Evolutionary conservation across 176 grass and related monocot genomes (phyloP).

Genomic region (Oryza glaberrima): DNA sequence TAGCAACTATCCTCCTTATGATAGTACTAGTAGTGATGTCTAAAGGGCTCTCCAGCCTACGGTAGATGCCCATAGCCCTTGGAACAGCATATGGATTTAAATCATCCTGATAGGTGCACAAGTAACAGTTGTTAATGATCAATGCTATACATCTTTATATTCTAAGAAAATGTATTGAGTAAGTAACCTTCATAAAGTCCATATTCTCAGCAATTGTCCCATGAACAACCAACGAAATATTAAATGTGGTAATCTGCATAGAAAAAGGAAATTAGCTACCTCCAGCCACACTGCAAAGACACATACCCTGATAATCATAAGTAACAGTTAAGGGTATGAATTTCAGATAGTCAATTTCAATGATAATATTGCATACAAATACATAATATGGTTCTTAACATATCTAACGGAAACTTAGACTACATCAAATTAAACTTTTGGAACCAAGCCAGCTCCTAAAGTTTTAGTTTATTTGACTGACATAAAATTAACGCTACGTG

Average conservation of each 20-base stretch:
- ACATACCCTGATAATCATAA: background rate
- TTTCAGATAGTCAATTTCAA: background rate
- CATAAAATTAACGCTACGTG: background rate
- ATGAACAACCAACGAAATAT: slow-evolving; percentile 81
- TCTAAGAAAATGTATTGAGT: background rate
- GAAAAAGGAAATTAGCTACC: slow-evolving; percentile 19
- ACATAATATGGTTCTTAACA: slow-evolving; percentile 17
- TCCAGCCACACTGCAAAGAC: background rate
- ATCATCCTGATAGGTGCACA: slow-evolving; percentile 61
- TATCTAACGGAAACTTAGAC: slow-evolving; percentile 18
- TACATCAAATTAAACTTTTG: slow-evolving; percentile 4
- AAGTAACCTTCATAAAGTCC: slow-evolving; percentile 65
- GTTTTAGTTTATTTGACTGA: background rate
- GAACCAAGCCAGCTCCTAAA: background rate
- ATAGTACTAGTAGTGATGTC: slow-evolving; percentile 96
- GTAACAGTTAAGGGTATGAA: background rate
- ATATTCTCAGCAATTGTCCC: slow-evolving; percentile 89
- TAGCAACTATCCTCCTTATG: slow-evolving; percentile 94
- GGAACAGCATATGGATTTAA: slow-evolving; percentile 88
- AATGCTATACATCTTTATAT: slow-evolving; percentile 17
- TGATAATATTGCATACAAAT: background rate
- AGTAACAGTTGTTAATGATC: slow-evolving; percentile 10
- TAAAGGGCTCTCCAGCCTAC: slow-evolving; percentile 73
- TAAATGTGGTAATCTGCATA: slow-evolving; percentile 82
- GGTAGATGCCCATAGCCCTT: slow-evolving; percentile 79